Evolutionary conservation across 495 filamentous ascomycete species (phyloP).

Genomic region (Tuber umbilicatum): DNA sequence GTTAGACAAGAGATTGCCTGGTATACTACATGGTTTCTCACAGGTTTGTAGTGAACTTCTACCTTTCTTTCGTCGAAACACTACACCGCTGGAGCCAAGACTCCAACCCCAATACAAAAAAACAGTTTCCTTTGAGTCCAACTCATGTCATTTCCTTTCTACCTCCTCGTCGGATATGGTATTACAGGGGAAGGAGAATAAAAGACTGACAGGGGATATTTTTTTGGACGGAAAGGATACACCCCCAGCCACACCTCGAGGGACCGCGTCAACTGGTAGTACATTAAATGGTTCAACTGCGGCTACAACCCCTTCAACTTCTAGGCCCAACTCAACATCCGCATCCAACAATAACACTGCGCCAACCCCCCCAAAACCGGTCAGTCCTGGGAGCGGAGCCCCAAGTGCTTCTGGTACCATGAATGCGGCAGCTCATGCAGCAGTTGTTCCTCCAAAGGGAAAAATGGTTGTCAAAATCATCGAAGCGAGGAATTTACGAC

Average conservation of each 20-base stretch:
- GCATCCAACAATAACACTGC: conserved; percentile 11
- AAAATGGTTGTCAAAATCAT: conserved; percentile 83
- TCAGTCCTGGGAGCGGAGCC: neutral
- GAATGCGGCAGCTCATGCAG: conserved; percentile 43
- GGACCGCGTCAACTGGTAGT: conserved; percentile 39
- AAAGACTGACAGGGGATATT: conserved; percentile 33
- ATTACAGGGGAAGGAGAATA: conserved; percentile 22
- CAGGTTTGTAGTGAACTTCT: conserved; percentile 41
- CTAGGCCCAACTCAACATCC: conserved; percentile 21
- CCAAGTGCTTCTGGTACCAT: conserved; percentile 6
- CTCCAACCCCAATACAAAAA: neutral
- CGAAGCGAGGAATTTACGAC: conserved; percentile 73
- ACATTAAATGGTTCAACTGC: conserved; percentile 25
- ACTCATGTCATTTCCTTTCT: conserved; percentile 7
- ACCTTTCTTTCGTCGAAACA: conserved; percentile 23
- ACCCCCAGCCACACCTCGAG: conserved; percentile 40
- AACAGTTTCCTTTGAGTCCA: conserved; percentile 5
- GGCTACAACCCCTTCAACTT: conserved; percentile 22
- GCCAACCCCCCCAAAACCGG: neutral
- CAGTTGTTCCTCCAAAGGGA: conserved; percentile 72
- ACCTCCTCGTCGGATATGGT: conserved; percentile 22
- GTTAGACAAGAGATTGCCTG: conserved; percentile 40
- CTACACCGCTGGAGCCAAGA: conserved; percentile 3
- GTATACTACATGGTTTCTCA: conserved; percentile 40
- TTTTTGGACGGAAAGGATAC: conserved; percentile 41